phyloP scores from a whole-genome alignment of 1,284 basidiomycete species.

The Trichosporon inkin region DNA sequence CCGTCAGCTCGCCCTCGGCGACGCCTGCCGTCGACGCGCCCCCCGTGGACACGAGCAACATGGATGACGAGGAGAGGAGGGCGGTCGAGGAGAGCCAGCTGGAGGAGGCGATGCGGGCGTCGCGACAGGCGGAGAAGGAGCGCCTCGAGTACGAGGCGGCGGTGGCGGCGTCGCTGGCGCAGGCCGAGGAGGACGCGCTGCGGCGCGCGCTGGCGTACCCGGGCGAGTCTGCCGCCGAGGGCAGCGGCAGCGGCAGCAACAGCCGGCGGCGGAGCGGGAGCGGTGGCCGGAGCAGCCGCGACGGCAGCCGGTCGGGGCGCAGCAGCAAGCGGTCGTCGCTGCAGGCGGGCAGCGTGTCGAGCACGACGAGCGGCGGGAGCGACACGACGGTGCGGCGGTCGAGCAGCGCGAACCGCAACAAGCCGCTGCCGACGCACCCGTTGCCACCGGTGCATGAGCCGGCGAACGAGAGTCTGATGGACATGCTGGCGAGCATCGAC shows the following conservation, averaged over 20 bases:
- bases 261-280: not conserved
- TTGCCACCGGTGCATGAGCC: not conserved
- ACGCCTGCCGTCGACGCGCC: constrained; percentile 1
- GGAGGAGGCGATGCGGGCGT: constrained; percentile 42
- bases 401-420: not conserved
- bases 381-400: not conserved
- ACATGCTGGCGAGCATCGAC: constrained; percentile 18
- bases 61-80: constrained; percentile 25
- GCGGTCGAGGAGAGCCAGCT: constrained; percentile 43
- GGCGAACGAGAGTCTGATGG: constrained; percentile 11
- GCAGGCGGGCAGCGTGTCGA: not conserved
- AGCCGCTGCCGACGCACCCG: not conserved
- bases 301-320: not conserved
- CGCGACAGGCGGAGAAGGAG: constrained; percentile 34
- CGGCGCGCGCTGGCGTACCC: constrained; percentile 6
- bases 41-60: not conserved
- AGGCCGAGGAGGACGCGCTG: constrained; percentile 27
- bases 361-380: too few relatives aligned
- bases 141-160: constrained; percentile 42
- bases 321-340: constrained; percentile 1
- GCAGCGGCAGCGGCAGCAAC: not conserved
- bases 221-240: not conserved
- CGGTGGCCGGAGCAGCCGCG: not conserved
- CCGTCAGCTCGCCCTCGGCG: not conserved
- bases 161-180: constrained; percentile 36